Evolutionary conservation across 2,329 filamentous ascomycete genomes (phyloP), one percentile per base, ranked within the genome.

Genomic region (Hymenoscyphus salicellus): DNA sequence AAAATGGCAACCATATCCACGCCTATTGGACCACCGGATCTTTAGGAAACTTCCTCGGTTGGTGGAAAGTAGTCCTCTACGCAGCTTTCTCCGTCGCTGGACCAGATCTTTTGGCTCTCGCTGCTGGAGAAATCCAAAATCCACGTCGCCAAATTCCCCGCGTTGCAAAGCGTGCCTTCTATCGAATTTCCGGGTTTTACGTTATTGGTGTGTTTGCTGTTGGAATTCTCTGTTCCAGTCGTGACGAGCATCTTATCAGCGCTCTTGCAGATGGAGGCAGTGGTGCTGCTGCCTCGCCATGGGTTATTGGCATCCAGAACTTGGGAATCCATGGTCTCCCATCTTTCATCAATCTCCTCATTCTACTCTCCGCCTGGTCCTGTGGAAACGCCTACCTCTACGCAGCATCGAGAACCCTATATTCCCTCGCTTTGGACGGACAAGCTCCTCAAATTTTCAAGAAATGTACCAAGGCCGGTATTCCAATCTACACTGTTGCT

Each of bases 391-490:
- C 83, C 0, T 86, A 86, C 77, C 80, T 85, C 4, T 90, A 89
- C 76, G 87, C 84, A 1, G 87, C 88, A 62, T 88, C 85, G 49
- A 86, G 90, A 73, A 85, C 91, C 23, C 79, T 92, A 5, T 87
- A 91, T 73, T 87, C 86, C 62, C 83, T 92, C 74, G 83, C 89
- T 0, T 80, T 88, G 7, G 87, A 84, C 58, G 85, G 86, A 5
- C 87, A 90, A 60, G 89, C 89, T 0, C 89, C 89, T 0, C 77
- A 74, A 11, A 75, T 86, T 67, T 88, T 90, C 5, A 82, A 81
- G 1, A 84, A 78, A 56, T 90, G 87, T 73, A 89, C 86, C 0
- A 82, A 78, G 60, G 79, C 78, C 7, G 90, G 90, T 28, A 87
- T 83, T 3, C 72, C 71, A 2, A 65, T 71, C 41, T 92, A 70